Base-by-base conservation (phyloP, 495 filamentous ascomycete species). In the Annulohypoxylon maeteangense region DNA sequence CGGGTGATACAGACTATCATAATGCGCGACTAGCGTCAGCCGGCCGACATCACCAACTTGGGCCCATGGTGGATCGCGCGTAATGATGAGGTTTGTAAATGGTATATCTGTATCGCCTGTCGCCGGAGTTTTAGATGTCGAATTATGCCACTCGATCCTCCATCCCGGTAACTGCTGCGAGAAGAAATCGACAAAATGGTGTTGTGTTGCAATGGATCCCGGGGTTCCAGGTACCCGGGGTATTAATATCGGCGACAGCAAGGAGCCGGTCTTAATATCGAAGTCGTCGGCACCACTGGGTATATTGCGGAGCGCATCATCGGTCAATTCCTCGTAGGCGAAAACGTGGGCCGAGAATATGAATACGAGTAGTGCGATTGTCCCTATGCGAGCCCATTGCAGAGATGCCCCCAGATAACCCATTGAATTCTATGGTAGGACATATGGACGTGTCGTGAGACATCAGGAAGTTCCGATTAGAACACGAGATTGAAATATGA, bases 11-110 rank as follows among this genome's bases (percentile, higher is more conserved):
- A 93, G 91, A 73, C 89, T 92, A 71, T 98, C 94, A 76, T 96
- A 97, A 78, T 98, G 94, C 55, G 94, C 94, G n/a, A 92, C 94
- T n/a, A 97, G 83, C 18, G 92, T 92, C 61, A 97, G 77, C 16
- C 90, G 81, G 29, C 88, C 87, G 5, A 90, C 87, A 60, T 93
- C 87, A 0, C 94, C 94, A 0, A 81, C 74, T 14, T 83, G 78
- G 4, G 89, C 81, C 88, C 92, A 92, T 2, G 94, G 94, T 11
- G 94, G 94, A 74, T 97, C 92, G 29, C 92, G 87, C 4, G 87
- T 88, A 20, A 92, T 89, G 55, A 97, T 90, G 45, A 97, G 81
- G 74, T 97, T 98, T 55, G 84, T 81, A 74, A 98, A 97, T 0
- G 92, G 92, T 0, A 97, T 75, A 2, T 92, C 83, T 32, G 84